phyloP scores from a whole-genome alignment of 2,329 filamentous ascomycete species.

The Zalaria obscura region DNA sequence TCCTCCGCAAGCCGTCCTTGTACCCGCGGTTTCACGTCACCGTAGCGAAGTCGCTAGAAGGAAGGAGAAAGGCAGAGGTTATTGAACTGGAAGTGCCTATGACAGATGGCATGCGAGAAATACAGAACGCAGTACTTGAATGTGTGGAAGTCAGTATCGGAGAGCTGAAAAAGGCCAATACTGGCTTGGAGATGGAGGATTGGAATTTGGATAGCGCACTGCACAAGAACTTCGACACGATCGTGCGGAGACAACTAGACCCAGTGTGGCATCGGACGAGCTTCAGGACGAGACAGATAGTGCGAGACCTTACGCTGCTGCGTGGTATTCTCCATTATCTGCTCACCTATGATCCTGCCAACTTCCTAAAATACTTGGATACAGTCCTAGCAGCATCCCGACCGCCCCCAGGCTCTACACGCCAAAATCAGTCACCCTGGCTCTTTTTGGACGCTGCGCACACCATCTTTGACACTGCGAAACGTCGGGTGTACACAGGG shows the following conservation, averaged over 20 bases:
- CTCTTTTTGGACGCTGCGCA: constrained; percentile 90
- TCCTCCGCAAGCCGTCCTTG: constrained; percentile 72
- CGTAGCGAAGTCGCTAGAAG: constrained; percentile 79
- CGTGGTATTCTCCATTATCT: constrained; percentile 68
- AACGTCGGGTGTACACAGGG: constrained; percentile 70
- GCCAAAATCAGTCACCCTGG: constrained; percentile 88
- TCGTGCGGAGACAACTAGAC: constrained; percentile 78
- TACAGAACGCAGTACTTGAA: constrained; percentile 88
- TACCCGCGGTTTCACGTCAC: constrained; percentile 91
- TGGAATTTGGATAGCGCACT: constrained; percentile 92
- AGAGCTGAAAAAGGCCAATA: constrained; percentile 83
- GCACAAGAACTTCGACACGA: constrained; percentile 81
- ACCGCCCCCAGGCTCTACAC: constrained; percentile 72
- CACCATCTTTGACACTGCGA: constrained; percentile 83
- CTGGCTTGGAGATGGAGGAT: constrained; percentile 85
- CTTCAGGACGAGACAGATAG: constrained; percentile 89
- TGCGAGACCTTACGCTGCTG: constrained; percentile 72
- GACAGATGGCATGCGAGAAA: constrained; percentile 85
- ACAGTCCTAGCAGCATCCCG: constrained; percentile 85
- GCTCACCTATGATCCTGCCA: constrained; percentile 76
- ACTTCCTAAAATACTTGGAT: constrained; percentile 84
- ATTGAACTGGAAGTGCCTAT: constrained; percentile 94
- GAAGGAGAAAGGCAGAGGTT: constrained; percentile 84
- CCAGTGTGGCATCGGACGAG: constrained; percentile 96
- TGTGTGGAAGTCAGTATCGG: constrained; percentile 91